Conservation (phyloP, 208 protist genomes). For the Acanthamoeba lugdunensis region DNA sequence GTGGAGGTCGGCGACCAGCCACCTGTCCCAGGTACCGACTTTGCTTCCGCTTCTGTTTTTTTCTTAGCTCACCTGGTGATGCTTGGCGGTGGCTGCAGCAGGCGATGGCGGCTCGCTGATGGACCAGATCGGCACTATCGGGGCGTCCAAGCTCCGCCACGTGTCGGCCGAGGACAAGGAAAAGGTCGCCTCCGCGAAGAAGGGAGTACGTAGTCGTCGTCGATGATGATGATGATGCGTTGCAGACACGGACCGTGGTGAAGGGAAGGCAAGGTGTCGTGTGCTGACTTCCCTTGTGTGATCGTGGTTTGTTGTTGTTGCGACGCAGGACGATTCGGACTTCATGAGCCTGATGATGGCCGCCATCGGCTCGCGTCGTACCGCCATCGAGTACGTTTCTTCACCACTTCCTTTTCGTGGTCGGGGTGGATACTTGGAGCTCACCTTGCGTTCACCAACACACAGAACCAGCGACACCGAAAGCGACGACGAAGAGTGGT, state of each 20-base stretch:
- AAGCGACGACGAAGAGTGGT: background rate
- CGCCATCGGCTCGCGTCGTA: conserved; percentile 1
- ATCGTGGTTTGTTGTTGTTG: background rate
- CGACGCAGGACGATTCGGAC: background rate
- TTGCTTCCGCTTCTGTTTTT: background rate
- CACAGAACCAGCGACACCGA: background rate
- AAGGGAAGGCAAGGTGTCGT: background rate
- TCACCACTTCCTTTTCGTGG: background rate
- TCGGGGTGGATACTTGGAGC: background rate
- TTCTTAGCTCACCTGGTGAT: background rate
- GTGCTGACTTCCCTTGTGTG: background rate
- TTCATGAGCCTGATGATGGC: conserved; percentile 40
- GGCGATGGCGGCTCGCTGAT: background rate
- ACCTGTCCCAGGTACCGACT: background rate
- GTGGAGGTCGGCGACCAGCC: background rate
- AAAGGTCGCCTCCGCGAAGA: background rate
- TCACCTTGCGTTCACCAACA: background rate
- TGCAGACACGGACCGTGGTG: too few species aligned
- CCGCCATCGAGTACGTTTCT: background rate
- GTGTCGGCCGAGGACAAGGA: background rate
- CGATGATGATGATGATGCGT: too few species aligned
- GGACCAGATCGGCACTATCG: background rate
- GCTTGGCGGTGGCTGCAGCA: background rate
- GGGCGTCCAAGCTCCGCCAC: background rate
- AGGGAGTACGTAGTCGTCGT: background rate